Conservation (phyloP, 192 early-diverging fungal genomes). For the Coemansia pectinata region DNA sequence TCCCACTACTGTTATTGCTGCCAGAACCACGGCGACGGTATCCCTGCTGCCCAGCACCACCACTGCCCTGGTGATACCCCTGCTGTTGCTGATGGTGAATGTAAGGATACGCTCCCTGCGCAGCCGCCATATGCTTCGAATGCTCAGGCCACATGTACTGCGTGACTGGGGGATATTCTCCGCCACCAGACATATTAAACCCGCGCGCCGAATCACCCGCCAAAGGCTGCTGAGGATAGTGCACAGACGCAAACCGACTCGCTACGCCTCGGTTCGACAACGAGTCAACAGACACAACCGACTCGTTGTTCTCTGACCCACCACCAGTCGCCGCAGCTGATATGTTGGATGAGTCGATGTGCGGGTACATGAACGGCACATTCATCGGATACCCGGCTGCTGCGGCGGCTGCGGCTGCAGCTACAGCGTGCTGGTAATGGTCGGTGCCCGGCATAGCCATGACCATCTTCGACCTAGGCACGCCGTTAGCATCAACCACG, state of each 20-base stretch:
- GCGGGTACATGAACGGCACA: conserved; percentile 40
- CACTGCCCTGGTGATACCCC: conserved; percentile 8
- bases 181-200: background rate
- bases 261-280: conserved; percentile 17
- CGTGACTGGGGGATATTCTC: background rate
- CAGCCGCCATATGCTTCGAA: conserved; percentile 6
- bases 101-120: conserved; percentile 2
- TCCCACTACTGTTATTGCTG: conserved; percentile 16
- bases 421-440: conserved; percentile 33
- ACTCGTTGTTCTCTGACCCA: conserved; percentile 49
- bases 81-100: conserved; percentile 2
- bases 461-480: conserved; percentile 9
- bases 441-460: conserved; percentile 14
- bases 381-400: conserved; percentile 25
- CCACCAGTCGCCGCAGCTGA: conserved; percentile 47
- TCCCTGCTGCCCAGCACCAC: background rate
- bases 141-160: conserved; percentile 35
- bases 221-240: conserved; percentile 6
- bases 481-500: background rate
- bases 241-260: conserved; percentile 10
- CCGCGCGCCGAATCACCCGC: conserved; percentile 15
- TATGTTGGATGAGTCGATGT: conserved; percentile 35
- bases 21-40: conserved; percentile 22
- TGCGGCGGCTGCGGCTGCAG: conserved; percentile 21
- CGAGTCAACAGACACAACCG: conserved; percentile 41